Percentiles rank a stretch among this genome's conserved stretches.
Conservation (phyloP, 2,329 filamentous ascomycete species). For the Xylariaceae sp. region DNA sequence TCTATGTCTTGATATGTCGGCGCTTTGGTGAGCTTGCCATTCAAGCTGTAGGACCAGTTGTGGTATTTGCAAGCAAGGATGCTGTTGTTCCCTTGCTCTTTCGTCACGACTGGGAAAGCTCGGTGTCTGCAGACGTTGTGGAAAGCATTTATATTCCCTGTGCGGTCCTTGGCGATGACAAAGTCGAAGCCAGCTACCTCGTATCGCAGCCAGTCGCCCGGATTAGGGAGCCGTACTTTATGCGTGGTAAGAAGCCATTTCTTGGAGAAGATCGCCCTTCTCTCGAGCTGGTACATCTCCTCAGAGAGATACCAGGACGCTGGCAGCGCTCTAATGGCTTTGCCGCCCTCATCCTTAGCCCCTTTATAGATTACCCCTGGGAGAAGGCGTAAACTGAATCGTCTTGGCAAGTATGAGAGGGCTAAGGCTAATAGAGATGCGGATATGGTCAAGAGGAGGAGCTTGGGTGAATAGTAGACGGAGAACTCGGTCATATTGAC, state of each 20-base stretch:
- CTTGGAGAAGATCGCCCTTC: constrained; percentile 53
- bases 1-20: constrained; percentile 53
- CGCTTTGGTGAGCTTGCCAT: constrained; percentile 56
- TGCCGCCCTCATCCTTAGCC: constrained; percentile 2
- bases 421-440: constrained; percentile 17
- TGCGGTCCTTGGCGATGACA: constrained; percentile 19
- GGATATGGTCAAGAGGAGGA: constrained; percentile 16
- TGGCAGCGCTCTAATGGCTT: constrained; percentile 36
- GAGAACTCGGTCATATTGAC: constrained; percentile 16
- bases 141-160: constrained; percentile 40
- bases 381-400: constrained; percentile 7
- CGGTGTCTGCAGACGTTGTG: constrained; percentile 61
- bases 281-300: constrained; percentile 55
- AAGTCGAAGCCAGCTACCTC: constrained; percentile 20
- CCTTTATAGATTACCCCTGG: constrained; percentile 1
- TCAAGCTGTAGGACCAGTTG: constrained; percentile 58
- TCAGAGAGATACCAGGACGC: constrained; percentile 49
- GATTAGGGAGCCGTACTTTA: constrained; percentile 15
- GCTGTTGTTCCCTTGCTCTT: constrained; percentile 46
- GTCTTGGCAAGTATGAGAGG: constrained; percentile 11
- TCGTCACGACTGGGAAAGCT: constrained; percentile 54
- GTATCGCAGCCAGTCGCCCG: constrained; percentile 21
- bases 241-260: constrained; percentile 55
- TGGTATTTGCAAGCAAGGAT: constrained; percentile 59
- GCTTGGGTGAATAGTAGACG: constrained; percentile 18